Base-by-base conservation (phyloP, 2,329 filamentous ascomycete species). In the Achaetomium macrosporum region DNA sequence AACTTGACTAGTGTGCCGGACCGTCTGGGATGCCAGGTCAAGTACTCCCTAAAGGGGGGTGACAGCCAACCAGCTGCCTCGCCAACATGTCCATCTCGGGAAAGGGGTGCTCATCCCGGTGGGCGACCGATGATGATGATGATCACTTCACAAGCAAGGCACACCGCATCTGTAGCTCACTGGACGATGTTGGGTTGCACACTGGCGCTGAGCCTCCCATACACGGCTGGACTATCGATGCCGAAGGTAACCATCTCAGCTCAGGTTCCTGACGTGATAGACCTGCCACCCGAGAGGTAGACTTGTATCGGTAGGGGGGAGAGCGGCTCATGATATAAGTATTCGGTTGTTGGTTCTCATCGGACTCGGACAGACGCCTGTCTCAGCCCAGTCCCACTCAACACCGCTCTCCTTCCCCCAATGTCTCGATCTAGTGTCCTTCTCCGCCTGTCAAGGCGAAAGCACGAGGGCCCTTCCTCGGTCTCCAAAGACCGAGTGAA, bases 351-450 rank as follows among this genome's bases (percentile, higher is more conserved):
- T 37, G 20, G 16, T 35, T 20, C 19, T 15, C 31, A 25, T 20
- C 33, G 7, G 13, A 17, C 33, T 8, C 9, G 19, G 25, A 30
- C 20, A 31, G 16, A 30, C 20, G 19, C 17, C 15, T 30, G 10
- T 25, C 17, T 7, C 40, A 17, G 13, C 1, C 40, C 15, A 15
- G 7, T 16, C 35, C 15, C n/a, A 3, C 31, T 11, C 2, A 7
- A n/a, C 35, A 8, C 7, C 29, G 15, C 10, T 2, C 15, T 44
- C 15, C n/a, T 5, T 25, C 19, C 41, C 36, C 12, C 49, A 17
- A 58, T 58, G 56, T 36, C 48, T 33, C 51, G 43, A 35, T 52
- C 51, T 10, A 47, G 36, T 31, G 17, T 58, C 15, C 29, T 58
- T 29, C 42, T 43, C 17, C 56, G 51, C 11, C 42, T 58, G 16